Conservation (phyloP, 768 basidiomycete genomes). For the Russula emetica region DNA sequence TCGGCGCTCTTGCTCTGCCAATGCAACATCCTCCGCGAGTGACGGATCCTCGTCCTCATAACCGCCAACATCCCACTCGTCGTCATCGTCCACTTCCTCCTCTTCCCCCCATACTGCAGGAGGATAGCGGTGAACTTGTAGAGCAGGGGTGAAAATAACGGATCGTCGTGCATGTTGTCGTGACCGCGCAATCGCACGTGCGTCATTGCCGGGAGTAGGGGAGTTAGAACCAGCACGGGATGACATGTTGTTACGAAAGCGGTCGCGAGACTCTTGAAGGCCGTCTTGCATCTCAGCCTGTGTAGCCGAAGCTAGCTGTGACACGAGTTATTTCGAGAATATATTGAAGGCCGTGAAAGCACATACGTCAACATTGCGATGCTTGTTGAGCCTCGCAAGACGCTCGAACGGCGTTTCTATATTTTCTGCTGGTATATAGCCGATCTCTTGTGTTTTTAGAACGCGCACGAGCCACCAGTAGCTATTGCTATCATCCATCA, state of each 20-base stretch:
- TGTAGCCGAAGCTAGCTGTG: conserved; percentile 69
- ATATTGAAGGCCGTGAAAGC: conserved; percentile 1
- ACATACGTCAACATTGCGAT: conserved; percentile 92
- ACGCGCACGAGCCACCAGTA: conserved; percentile 99
- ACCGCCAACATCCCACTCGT: conserved; percentile 63
- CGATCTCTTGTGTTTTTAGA: conserved; percentile 96
- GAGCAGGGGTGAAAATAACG: conserved; percentile 70
- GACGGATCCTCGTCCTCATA: conserved; percentile 68
- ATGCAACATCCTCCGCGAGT: conserved; percentile 53
- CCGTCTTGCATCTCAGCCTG: conserved; percentile 62
- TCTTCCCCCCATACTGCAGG: conserved; percentile 83
- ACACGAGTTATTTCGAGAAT: conserved; percentile 8
- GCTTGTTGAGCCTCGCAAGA: conserved; percentile 92
- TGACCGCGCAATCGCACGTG: conserved; percentile 35
- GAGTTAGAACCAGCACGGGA: conserved; percentile 49
- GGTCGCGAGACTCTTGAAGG: conserved; percentile 47
- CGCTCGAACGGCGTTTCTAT: conserved; percentile 98
- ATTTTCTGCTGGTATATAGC: conserved; percentile 98
- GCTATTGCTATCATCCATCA: conserved; percentile 98
- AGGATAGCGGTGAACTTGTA: conserved; percentile 68
- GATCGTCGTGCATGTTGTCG: conserved; percentile 30
- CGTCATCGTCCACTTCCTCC: conserved; percentile 52
- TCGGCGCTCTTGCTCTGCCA: conserved; percentile 38
- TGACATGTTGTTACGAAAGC: conserved; percentile 48
- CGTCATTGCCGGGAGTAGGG: conserved; percentile 43